These are phyloP conservation scores for Fraxinus dipetala DNA, from an alignment of 305 asterid genomes.

Conservation along the genomic window DNA sequence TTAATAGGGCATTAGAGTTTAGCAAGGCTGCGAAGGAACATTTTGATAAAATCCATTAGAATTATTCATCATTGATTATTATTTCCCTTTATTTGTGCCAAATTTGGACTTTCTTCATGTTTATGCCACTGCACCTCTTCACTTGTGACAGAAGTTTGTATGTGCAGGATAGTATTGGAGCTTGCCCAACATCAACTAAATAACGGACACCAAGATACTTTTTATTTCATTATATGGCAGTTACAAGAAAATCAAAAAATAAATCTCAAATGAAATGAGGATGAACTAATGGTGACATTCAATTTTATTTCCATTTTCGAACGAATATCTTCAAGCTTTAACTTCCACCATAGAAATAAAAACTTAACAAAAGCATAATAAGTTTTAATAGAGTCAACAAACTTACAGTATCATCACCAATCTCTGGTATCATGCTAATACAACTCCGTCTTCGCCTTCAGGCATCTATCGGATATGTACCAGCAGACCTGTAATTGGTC, in stretches of 20 bases:
- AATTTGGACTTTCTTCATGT: neutral
- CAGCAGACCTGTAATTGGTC: conserved; percentile 60
- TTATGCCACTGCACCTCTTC: neutral
- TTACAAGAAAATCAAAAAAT: neutral
- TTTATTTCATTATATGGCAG: neutral
- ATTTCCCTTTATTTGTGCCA: neutral
- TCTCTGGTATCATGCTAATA: conserved; percentile 82
- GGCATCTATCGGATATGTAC: conserved; percentile 70
- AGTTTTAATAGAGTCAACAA: conserved; percentile 33
- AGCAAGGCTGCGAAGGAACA: neutral
- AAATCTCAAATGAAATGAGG: conserved; percentile 1
- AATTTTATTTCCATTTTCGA: neutral
- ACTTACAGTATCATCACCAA: conserved; percentile 89
- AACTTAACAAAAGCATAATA: neutral
- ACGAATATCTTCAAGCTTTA: neutral
- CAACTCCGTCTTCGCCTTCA: conserved; percentile 72
- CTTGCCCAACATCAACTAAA: neutral
- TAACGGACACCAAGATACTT: neutral
- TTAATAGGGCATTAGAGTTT: neutral
- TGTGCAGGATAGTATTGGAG: neutral
- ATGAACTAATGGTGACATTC: conserved; percentile 13
- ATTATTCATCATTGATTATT: neutral
- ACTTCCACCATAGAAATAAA: neutral
- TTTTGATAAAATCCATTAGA: neutral
- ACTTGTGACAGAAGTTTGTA: neutral